Evolutionary conservation across 805 yeast genomes (phyloP).

Genomic region (Nematodospora valgi): DNA sequence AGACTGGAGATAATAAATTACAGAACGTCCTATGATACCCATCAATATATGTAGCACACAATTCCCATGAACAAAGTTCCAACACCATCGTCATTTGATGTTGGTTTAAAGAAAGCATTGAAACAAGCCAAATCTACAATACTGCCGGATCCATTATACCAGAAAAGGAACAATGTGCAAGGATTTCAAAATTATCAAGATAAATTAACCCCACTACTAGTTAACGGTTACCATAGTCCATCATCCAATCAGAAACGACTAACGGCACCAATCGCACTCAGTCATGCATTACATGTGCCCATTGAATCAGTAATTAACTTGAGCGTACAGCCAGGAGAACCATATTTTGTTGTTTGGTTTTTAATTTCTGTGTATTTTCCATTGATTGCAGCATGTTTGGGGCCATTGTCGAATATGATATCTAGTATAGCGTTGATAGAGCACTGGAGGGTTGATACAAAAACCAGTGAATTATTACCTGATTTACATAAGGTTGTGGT

Average conservation of each 20-base stretch:
- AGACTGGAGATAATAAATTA: not conserved
- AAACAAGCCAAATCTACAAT: slow-evolving; percentile 3
- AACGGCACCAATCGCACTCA: slow-evolving; percentile 16
- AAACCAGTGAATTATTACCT: slow-evolving; percentile 17
- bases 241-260: not conserved
- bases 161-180: not conserved
- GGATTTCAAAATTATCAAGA: slow-evolving; percentile 10
- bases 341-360: slow-evolving; percentile 53
- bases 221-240: slow-evolving; percentile 4
- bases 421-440: slow-evolving; percentile 70
- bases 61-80: no score
- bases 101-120: not conserved
- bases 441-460: slow-evolving; percentile 51
- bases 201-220: slow-evolving; percentile 17
- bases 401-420: slow-evolving; percentile 73
- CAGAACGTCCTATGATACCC: no score
- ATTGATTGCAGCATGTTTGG: slow-evolving; percentile 69
- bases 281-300: slow-evolving; percentile 31
- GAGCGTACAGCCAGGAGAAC: slow-evolving; percentile 36
- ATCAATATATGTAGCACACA: no score
- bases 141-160: slow-evolving; percentile 7
- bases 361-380: slow-evolving; percentile 68
- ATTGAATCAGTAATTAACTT: slow-evolving; percentile 26
- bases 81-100: slow-evolving; percentile 4
- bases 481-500: slow-evolving; percentile 46